Conservation (phyloP, 2,329 filamentous ascomycete genomes). For the Pyrenophora seminiperda region DNA sequence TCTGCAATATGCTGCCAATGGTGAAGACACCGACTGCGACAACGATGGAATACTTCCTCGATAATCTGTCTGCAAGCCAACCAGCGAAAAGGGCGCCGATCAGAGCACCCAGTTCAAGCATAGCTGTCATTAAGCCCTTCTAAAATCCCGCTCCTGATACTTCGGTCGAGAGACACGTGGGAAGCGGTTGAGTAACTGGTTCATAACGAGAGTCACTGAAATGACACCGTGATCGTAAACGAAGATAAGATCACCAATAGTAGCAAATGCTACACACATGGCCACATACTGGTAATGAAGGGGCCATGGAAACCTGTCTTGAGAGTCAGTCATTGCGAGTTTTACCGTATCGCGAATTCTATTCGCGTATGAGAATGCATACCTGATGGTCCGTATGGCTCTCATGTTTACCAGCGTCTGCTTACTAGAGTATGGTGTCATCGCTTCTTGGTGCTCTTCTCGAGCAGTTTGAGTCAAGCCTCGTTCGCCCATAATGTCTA, state of each 20-base stretch:
- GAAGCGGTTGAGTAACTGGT: slow-evolving; percentile 56
- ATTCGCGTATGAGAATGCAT: slow-evolving; percentile 8
- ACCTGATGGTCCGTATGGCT: slow-evolving; percentile 43
- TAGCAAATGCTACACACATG: slow-evolving; percentile 58
- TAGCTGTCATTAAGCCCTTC: slow-evolving; percentile 58
- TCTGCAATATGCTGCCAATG: slow-evolving; percentile 58
- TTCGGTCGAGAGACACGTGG: slow-evolving; percentile 50
- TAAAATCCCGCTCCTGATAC: slow-evolving; percentile 53
- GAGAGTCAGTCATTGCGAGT: slow-evolving; percentile 6
- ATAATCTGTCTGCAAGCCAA: slow-evolving; percentile 59
- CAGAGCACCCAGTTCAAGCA: slow-evolving; percentile 61
- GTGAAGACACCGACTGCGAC: slow-evolving; percentile 59
- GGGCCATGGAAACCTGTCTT: slow-evolving; percentile 53
- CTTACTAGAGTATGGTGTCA: slow-evolving; percentile 17
- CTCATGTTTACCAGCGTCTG: slow-evolving; percentile 24
- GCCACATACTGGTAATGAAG: slow-evolving; percentile 56
- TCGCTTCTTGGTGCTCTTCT: slow-evolving; percentile 29
- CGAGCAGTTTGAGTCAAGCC: slow-evolving; percentile 28
- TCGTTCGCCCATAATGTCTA: slow-evolving; percentile 20
- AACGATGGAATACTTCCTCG: slow-evolving; percentile 58
- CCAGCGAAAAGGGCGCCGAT: slow-evolving; percentile 45
- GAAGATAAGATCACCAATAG: slow-evolving; percentile 57
- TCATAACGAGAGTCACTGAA: slow-evolving; percentile 58
- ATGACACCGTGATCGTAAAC: slow-evolving; percentile 56
- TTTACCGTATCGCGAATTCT: not conserved